Percentiles rank a stretch among this genome's conserved stretches.
These are phyloP conservation scores for Aquilaria sinensis DNA, from an alignment of 345 rosid genomes.

Conservation along the genomic window DNA sequence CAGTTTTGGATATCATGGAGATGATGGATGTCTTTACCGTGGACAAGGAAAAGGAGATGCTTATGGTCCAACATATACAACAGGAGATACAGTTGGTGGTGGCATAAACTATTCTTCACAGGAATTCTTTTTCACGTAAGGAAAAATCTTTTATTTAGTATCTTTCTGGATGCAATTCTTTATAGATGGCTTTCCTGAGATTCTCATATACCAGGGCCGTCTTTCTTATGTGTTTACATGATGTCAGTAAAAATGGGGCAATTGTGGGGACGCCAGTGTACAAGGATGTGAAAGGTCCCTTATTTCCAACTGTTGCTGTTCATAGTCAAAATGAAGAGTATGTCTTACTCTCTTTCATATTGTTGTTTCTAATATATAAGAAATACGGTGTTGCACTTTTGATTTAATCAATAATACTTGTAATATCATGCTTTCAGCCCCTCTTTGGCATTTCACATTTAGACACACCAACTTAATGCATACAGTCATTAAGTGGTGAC, in stretches of 20 bases:
- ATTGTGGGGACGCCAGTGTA: slow-evolving; percentile 49
- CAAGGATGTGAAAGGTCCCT: slow-evolving; percentile 65
- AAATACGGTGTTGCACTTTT: no score
- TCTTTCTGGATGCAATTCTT: not conserved
- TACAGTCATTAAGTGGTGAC: no score
- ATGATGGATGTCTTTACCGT: slow-evolving; percentile 73
- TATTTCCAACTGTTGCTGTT: slow-evolving; percentile 89
- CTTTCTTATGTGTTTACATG: slow-evolving; percentile 13
- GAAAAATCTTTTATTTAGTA: slow-evolving; percentile 16
- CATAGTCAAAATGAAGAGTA: slow-evolving; percentile 98
- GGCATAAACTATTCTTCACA: slow-evolving; percentile 86
- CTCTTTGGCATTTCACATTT: no score
- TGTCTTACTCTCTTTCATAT: slow-evolving; percentile 21
- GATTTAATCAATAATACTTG: slow-evolving; percentile 2
- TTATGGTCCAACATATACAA: slow-evolving; percentile 79
- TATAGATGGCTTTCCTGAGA: slow-evolving; percentile 4
- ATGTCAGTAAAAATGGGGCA: slow-evolving; percentile 72
- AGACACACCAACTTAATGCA: no score
- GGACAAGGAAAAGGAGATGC: slow-evolving; percentile 75
- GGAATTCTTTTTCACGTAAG: slow-evolving; percentile 97
- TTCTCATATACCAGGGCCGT: slow-evolving; percentile 1
- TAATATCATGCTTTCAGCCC: not conserved
- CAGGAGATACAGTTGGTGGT: slow-evolving; percentile 79
- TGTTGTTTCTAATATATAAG: not conserved
- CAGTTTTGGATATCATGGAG: slow-evolving; percentile 97